Evolutionary conservation across 2,329 filamentous ascomycete species (phyloP).

Genomic region (Monilinia laxa): DNA sequence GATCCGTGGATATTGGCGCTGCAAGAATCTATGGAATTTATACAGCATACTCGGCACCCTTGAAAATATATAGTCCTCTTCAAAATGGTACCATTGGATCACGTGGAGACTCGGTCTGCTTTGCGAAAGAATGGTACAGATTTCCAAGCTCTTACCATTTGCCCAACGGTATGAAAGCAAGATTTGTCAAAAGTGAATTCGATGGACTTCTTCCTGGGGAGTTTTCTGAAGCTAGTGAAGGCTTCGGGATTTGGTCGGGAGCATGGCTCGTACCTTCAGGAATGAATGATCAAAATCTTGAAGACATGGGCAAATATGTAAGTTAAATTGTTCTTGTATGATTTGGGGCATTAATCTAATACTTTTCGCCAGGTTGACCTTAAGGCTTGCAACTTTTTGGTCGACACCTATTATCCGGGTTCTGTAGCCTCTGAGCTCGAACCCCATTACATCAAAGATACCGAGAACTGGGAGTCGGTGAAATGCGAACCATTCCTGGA

Average conservation of each 20-base stretch:
- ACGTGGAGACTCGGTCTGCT: conserved; percentile 71
- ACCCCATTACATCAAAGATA: conserved; percentile 75
- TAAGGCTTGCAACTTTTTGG: conserved; percentile 73
- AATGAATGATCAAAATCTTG: conserved; percentile 89
- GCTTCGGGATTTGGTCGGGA: conserved; percentile 73
- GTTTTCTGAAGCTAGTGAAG: conserved; percentile 71
- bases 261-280: conserved; percentile 78
- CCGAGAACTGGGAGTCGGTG: conserved; percentile 73
- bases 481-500: conserved; percentile 81
- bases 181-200: conserved; percentile 91
- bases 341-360: not conserved
- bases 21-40: conserved; percentile 75
- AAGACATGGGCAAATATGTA: conserved; percentile 85
- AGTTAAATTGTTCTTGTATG: conserved; percentile 36
- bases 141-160: conserved; percentile 93
- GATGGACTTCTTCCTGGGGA: conserved; percentile 84
- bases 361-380: conserved; percentile 56
- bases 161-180: conserved; percentile 77
- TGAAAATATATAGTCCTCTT: conserved; percentile 68
- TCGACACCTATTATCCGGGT: conserved; percentile 79
- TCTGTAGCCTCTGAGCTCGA: conserved; percentile 63
- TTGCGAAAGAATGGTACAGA: conserved; percentile 97
- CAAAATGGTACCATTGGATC: conserved; percentile 53
- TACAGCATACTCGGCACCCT: conserved; percentile 78
- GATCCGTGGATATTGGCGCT: conserved; percentile 64